Evolutionary conservation across 768 basidiomycete species (phyloP).

Genomic region (Boletus sensibilis): DNA sequence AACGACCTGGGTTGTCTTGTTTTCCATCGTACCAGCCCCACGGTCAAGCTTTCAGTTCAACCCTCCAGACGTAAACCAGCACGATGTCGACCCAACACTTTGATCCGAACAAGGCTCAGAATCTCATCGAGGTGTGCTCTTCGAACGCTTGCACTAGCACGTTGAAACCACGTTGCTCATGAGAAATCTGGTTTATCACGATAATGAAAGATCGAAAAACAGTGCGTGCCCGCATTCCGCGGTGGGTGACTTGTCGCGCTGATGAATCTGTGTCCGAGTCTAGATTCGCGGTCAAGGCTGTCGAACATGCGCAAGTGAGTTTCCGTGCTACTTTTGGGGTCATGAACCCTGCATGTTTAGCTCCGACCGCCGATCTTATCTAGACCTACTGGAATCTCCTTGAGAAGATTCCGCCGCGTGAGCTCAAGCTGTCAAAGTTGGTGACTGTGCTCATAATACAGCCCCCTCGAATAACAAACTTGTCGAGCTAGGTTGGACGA

Average conservation of each 20-base stretch:
- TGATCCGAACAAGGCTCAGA: slow-evolving; percentile 90
- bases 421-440: slow-evolving; percentile 82
- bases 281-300: slow-evolving; percentile 70
- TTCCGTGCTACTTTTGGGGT: slow-evolving; percentile 7
- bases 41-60: neutral
- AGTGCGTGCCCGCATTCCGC: slow-evolving; percentile 50
- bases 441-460: slow-evolving; percentile 20
- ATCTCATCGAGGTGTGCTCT: slow-evolving; percentile 73
- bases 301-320: slow-evolving; percentile 91
- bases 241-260: slow-evolving; percentile 5
- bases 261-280: slow-evolving; percentile 9
- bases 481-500: slow-evolving; percentile 69
- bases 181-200: slow-evolving; percentile 4
- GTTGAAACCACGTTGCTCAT: slow-evolving; percentile 23
- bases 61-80: slow-evolving; percentile 20
- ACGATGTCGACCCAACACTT: slow-evolving; percentile 56
- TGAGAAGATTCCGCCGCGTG: slow-evolving; percentile 71
- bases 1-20: slow-evolving; percentile 1
- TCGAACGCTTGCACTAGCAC: slow-evolving; percentile 4
- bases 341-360: slow-evolving; percentile 1
- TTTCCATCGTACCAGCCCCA: neutral
- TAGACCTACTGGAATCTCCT: slow-evolving; percentile 96
- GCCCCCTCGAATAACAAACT: slow-evolving; percentile 13
- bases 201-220: slow-evolving; percentile 82
- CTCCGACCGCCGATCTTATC: slow-evolving; percentile 9